Evolutionary conservation across 2,329 filamentous ascomycete genomes (phyloP), one percentile per base, ranked within the genome.

Genomic region (Aspergillus brasiliensis): DNA sequence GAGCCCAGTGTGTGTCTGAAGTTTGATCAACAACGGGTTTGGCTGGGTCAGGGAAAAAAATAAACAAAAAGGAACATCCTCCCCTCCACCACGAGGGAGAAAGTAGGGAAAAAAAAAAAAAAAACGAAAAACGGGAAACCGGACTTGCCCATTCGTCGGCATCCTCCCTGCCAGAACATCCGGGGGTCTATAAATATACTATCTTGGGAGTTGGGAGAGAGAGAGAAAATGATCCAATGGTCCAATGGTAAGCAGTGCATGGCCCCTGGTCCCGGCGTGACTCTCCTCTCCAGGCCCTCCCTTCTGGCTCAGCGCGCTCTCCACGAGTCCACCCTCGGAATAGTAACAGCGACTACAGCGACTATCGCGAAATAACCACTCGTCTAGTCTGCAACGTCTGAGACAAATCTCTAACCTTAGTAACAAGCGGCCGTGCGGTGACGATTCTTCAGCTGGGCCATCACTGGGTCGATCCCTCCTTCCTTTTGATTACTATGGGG

Each of bases 401-500:
- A 69, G 66, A 69, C 67, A 69, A 59, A 55, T 58, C 59, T 61
- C 66, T 60, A 54, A 58, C 60, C 55, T 60, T 58, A 63, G 62
- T 62, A 62, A 64, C 62, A 62, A 63, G 61, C 60, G 60, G 64
- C 38, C 47, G 37, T 53, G 40, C 42, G 56, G 48, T 53, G 56
- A 53, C 48, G 56, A 57, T 58, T 63, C 51, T 61, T 64, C 63
- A 63, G 63, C 61, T 64, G 56, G 58, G 58, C 56, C 62, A 58
- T 42, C 31, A 51, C 47, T 21, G 48, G 63, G 61, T 34, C 62
- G 62, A 65, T 65, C 63, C 51, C 58, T 62, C 65, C 63, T 67
- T 64, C 44, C 7, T 28, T 61, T 67, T 65, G 64, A 65, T 67
- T 61, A 54, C 44, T 38, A 51, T 23, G 56, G 37, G 44, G 27